Conservation (phyloP, 768 basidiomycete species). For the Pisolithus sp. region DNA sequence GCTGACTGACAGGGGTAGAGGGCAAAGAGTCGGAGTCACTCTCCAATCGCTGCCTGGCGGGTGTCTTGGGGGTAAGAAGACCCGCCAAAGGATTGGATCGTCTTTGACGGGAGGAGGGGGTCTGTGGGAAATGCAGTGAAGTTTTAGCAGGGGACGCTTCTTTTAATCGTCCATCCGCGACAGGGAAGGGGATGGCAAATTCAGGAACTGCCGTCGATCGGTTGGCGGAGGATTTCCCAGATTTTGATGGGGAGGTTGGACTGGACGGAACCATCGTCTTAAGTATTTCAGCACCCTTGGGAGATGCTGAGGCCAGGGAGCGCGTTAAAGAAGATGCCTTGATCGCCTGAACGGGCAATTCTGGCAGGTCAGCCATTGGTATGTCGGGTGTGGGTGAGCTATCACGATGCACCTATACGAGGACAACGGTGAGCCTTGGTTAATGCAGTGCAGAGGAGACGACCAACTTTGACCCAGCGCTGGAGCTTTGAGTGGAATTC, state of each 20-base stretch:
- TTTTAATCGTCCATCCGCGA: conserved; percentile 28
- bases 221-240: conserved; percentile 32
- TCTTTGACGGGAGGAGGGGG: conserved; percentile 49
- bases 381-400: conserved; percentile 43
- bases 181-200: conserved; percentile 39
- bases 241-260: conserved; percentile 32
- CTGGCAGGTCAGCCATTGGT: conserved; percentile 62
- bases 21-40: conserved; percentile 37
- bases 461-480: conserved; percentile 53
- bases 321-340: conserved; percentile 68
- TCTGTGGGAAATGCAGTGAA: conserved; percentile 52
- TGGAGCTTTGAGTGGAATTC: conserved; percentile 55
- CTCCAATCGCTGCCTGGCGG: conserved; percentile 42
- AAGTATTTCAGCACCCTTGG: conserved; percentile 41
- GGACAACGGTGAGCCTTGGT: conserved; percentile 6
- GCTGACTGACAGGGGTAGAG: conserved; percentile 62
- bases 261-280: conserved; percentile 27
- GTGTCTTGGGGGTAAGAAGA: conserved; percentile 32
- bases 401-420: conserved; percentile 45
- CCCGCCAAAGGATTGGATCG: conserved; percentile 29
- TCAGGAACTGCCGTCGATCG: conserved; percentile 5
- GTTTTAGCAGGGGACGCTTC: conserved; percentile 42
- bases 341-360: conserved; percentile 36
- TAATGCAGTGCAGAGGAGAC: neutral
- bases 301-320: conserved; percentile 66